Conservation (phyloP, 2,329 filamentous ascomycete genomes). For the Aspergillus fischeri region DNA sequence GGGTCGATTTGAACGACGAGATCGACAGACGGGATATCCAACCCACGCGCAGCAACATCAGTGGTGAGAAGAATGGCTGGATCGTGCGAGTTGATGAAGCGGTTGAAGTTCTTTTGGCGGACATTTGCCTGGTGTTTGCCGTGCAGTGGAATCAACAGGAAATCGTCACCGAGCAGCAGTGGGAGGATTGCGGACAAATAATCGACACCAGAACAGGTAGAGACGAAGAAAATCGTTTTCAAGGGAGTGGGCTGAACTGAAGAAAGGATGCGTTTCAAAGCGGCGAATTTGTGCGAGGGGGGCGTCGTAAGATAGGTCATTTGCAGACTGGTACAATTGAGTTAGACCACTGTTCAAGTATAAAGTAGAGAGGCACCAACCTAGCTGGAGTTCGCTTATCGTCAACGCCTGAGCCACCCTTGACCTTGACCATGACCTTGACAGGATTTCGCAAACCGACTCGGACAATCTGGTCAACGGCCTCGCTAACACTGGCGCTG, state of each 20-base stretch:
- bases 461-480: constrained; percentile 85
- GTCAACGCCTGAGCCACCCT: constrained; percentile 66
- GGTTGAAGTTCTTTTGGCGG: constrained; percentile 79
- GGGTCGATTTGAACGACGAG: constrained; percentile 86
- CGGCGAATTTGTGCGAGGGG: constrained; percentile 75
- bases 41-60: constrained; percentile 81
- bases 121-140: constrained; percentile 88
- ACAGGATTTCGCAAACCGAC: constrained; percentile 92
- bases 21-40: constrained; percentile 90
- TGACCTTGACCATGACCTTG: constrained; percentile 90
- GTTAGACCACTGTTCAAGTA: constrained; percentile 11
- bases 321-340: constrained; percentile 56
- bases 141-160: constrained; percentile 75
- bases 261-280: constrained; percentile 65
- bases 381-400: constrained; percentile 85
- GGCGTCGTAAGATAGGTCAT: constrained; percentile 78
- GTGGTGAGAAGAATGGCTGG: constrained; percentile 86
- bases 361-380: constrained; percentile 20
- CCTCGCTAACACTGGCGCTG: constrained; percentile 92
- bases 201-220: constrained; percentile 90
- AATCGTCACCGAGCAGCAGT: constrained; percentile 62
- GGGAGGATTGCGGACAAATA: constrained; percentile 84
- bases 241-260: constrained; percentile 69
- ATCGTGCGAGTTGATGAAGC: constrained; percentile 69
- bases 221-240: constrained; percentile 86